Conservation (phyloP, 2,329 filamentous ascomycete species). For the Chrysoporthe deuterocubensis region DNA sequence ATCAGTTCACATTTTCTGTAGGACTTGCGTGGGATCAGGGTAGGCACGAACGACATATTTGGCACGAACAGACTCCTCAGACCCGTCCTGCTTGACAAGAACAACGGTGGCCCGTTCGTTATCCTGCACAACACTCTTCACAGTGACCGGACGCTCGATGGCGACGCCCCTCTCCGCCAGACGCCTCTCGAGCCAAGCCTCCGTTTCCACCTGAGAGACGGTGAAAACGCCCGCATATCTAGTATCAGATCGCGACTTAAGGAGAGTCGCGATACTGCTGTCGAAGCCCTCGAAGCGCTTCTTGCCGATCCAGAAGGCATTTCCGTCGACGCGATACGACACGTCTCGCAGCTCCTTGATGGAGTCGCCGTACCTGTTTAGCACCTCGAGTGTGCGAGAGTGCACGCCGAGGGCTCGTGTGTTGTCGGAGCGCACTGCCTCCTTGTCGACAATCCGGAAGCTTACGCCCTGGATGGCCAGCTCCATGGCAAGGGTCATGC, state of each 20-base stretch:
- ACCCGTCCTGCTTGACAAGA: constrained; percentile 31
- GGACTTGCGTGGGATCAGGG: neutral
- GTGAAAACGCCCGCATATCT: constrained; percentile 38
- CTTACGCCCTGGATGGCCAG: constrained; percentile 39
- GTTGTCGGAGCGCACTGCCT: constrained; percentile 39
- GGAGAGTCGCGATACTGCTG: constrained; percentile 19
- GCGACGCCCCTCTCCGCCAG: constrained; percentile 34
- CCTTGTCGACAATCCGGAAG: constrained; percentile 46
- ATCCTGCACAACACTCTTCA: constrained; percentile 38
- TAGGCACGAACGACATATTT: constrained; percentile 39
- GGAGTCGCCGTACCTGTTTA: constrained; percentile 48
- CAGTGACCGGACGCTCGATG: constrained; percentile 38
- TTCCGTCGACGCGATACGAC: constrained; percentile 44
- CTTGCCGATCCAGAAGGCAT: constrained; percentile 43
- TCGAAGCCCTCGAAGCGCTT: constrained; percentile 26
- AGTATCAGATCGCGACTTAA: constrained; percentile 32
- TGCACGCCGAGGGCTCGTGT: constrained; percentile 52
- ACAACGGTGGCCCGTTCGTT: constrained; percentile 35
- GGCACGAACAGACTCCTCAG: constrained; percentile 37
- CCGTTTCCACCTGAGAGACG: constrained; percentile 42
- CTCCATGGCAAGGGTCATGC: constrained; percentile 47
- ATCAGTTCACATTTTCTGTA: neutral
- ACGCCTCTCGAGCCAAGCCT: constrained; percentile 38
- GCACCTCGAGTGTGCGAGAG: constrained; percentile 53
- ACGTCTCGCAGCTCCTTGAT: constrained; percentile 41